Conservation (phyloP, 176 grass and related monocot genomes). For the Oryza nivara region DNA sequence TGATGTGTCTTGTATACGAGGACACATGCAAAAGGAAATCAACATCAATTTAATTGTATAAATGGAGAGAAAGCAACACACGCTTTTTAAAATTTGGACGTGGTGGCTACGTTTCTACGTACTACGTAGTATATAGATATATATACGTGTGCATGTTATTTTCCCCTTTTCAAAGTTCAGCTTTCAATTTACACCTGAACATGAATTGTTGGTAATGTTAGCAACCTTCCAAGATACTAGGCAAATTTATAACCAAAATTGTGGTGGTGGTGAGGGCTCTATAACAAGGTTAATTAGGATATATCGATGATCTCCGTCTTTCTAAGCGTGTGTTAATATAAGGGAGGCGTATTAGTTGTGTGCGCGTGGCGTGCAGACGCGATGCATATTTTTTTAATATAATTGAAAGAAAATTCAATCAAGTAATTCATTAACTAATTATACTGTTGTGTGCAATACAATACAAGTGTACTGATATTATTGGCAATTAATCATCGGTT, state of each 20-base stretch:
- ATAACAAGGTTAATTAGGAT: too few species aligned
- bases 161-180: background rate
- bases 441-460: background rate
- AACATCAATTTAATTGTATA: background rate
- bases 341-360: too few species aligned
- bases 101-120: slow-evolving; percentile 26
- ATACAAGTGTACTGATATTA: background rate
- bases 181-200: background rate
- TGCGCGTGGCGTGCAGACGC: too few species aligned
- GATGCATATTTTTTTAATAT: background rate
- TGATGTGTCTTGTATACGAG: background rate
- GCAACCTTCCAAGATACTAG: background rate
- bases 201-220: background rate
- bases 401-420: background rate
- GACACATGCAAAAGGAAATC: background rate
- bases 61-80: slow-evolving; percentile 33
- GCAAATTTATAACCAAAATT: too few species aligned
- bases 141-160: background rate
- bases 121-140: background rate
- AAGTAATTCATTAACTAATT: too few species aligned
- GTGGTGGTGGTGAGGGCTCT: background rate
- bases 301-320: too few species aligned
- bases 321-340: too few species aligned
- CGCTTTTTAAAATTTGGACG: slow-evolving; percentile 10
- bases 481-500: background rate